Conservation (phyloP, 192 early-diverging fungal genomes). For the Umbelopsis sp. region DNA sequence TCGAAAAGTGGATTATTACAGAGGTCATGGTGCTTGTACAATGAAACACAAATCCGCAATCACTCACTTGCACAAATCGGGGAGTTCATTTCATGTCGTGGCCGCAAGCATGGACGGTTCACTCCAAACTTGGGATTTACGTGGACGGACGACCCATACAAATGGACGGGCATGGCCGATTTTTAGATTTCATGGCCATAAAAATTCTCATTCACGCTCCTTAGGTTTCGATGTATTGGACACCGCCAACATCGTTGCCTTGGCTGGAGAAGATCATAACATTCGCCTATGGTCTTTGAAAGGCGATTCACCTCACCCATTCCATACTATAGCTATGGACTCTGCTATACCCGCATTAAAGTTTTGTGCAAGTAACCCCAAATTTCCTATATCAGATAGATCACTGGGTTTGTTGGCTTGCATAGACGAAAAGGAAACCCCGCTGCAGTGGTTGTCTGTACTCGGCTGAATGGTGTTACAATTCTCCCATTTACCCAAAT, state of each 20-base stretch:
- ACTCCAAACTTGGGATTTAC: constrained; percentile 16
- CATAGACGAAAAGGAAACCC: constrained; percentile 1
- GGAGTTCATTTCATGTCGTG: constrained; percentile 6
- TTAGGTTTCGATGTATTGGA: constrained; percentile 9
- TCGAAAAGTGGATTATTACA: neutral
- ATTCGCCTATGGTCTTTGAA: constrained; percentile 2
- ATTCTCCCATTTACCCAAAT: neutral
- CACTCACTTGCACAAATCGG: constrained; percentile 7
- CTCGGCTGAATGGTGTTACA: neutral
- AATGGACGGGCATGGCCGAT: constrained; percentile 5
- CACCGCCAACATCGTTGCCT: neutral
- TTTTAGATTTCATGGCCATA: constrained; percentile 16
- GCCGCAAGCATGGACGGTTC: constrained; percentile 14
- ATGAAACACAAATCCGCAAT: constrained; percentile 9
- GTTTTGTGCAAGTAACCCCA: neutral
- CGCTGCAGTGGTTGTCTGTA: constrained; percentile 5
- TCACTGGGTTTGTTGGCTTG: constrained; percentile 7
- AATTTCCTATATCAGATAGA: neutral
- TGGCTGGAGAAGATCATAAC: constrained; percentile 6
- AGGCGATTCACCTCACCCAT: neutral
- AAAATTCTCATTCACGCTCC: constrained; percentile 6
- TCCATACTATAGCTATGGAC: neutral
- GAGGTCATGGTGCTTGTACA: neutral
- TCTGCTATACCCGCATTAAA: constrained; percentile 6
- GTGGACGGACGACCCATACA: neutral